Base-by-base conservation (phyloP, 2,329 filamentous ascomycete species). In the Aspergillus bombycis region DNA sequence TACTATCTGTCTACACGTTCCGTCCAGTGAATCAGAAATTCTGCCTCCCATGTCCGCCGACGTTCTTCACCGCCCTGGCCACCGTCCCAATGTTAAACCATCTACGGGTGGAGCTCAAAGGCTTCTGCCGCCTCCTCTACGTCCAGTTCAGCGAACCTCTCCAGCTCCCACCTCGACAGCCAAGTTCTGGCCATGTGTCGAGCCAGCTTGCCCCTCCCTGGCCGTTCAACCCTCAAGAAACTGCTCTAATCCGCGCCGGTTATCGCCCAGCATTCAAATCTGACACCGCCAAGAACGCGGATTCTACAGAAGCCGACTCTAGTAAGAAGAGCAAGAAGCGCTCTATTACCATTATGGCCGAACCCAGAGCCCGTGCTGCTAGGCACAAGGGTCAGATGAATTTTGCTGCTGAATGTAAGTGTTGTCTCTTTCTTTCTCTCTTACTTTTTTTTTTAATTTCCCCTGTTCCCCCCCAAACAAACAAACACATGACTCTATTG, bases 331-430 rank as follows among this genome's bases (percentile, higher is more conserved):
- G 26, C 36, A 66, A 65, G 45, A 62, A 64, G 23, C 45, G 30
- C 46, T 10, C 63, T 38, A 38, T 16, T 16, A 32, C 41, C 21
- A 66, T 65, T 68, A 86, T 81, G 76, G 92, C 92, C 83, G 91
- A 94, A 81, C 91, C 90, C 67, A 85, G 91, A 74, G 91, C 91
- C 64, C 87, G 91, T 72, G 88, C 90, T 73, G 90, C 89, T 75
- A 90, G 92, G 74, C 92, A 93, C 82, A 90, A 93, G 78, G 90
- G 89, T 67, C 91, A 92, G 78, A 91, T 93, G 84, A 94, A 92
- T 77, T 94, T 95, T 78, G 70, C 78, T 62, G 86, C 86, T 75
- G 91, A 94, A 78, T 82, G 91, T 92, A 82, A 67, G 87, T 79
- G 57, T 6, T 54, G 21, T 23, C n/a, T 9, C 14, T 23, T 16